Percentiles rank a stretch among this genome's conserved stretches.
Evolutionary conservation across 225 moss, liverwort and hornwort species (phyloP).

Genomic region (Pseudoscleropodium purum): DNA sequence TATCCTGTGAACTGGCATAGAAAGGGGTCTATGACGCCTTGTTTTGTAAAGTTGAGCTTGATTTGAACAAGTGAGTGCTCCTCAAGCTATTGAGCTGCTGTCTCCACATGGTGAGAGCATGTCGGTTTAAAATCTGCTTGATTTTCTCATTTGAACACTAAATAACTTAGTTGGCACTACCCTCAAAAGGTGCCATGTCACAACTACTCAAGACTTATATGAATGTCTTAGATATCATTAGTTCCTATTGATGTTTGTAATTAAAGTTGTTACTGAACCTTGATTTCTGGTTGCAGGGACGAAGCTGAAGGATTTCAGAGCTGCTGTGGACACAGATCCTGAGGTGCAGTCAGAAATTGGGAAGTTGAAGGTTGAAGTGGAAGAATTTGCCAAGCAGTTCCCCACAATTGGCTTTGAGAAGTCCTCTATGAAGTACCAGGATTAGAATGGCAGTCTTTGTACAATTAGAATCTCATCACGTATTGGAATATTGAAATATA

Average conservation of each 20-base stretch:
- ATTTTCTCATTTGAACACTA: neutral
- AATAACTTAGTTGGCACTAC: neutral
- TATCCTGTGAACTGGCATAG: neutral
- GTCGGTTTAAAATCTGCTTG: neutral
- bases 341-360: slow-evolving; percentile 49
- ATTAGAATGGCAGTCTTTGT: slow-evolving; percentile 7
- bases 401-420: slow-evolving; percentile 90
- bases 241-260: neutral
- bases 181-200: neutral
- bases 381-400: slow-evolving; percentile 78
- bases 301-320: slow-evolving; percentile 81
- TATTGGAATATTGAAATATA: neutral
- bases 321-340: slow-evolving; percentile 58
- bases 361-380: slow-evolving; percentile 51
- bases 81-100: neutral
- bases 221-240: neutral
- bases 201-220: neutral
- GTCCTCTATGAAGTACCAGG: slow-evolving; percentile 72
- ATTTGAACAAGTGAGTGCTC: neutral
- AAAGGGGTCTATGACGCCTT: too few species aligned
- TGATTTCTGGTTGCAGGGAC: slow-evolving; percentile 31
- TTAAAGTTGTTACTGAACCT: neutral
- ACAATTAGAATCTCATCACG: neutral
- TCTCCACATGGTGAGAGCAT: neutral
- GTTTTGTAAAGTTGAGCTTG: neutral